Conservation (phyloP, 768 basidiomycete genomes). For the Panaeolus papilionaceus region DNA sequence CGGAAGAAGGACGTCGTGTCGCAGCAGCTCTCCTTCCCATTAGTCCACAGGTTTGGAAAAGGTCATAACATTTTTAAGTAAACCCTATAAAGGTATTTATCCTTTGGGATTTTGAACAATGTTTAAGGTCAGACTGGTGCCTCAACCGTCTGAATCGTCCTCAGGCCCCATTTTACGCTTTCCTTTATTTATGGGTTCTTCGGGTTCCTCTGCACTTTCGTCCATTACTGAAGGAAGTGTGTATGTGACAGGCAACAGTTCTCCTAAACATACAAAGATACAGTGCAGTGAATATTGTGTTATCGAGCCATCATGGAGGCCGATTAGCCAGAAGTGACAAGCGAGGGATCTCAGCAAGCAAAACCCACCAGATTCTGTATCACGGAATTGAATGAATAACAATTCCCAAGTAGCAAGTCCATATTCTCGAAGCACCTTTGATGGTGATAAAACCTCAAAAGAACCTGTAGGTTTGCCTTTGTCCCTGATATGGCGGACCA, state of each 20-base stretch:
- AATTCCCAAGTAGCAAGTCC: slow-evolving; percentile 68
- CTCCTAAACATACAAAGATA: slow-evolving; percentile 45
- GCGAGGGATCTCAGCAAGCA: slow-evolving; percentile 14
- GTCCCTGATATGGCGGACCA: slow-evolving; percentile 61
- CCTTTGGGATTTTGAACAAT: too few relatives aligned
- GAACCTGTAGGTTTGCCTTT: slow-evolving; percentile 55
- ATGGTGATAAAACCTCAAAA: slow-evolving; percentile 59
- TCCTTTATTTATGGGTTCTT: slow-evolving; percentile 52
- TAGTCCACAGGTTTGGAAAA: slow-evolving; percentile 58
- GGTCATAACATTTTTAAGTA: slow-evolving; percentile 21
- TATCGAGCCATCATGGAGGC: background rate
- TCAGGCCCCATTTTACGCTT: slow-evolving; percentile 60
- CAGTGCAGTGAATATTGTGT: slow-evolving; percentile 23
- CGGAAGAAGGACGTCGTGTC: slow-evolving; percentile 93
- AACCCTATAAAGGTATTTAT: background rate
- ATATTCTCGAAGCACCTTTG: slow-evolving; percentile 51
- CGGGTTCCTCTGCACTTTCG: slow-evolving; percentile 58
- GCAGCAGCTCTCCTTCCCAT: slow-evolving; percentile 89
- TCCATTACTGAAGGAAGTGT: slow-evolving; percentile 63
- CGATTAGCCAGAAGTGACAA: slow-evolving; percentile 18
- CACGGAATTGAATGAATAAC: slow-evolving; percentile 71
- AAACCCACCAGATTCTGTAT: slow-evolving; percentile 61
- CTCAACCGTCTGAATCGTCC: slow-evolving; percentile 32
- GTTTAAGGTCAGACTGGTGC: too few relatives aligned
- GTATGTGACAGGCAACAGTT: slow-evolving; percentile 63